Base-by-base conservation (phyloP, 2,329 filamentous ascomycete genomes). In the Aspergillus fumigatus region DNA sequence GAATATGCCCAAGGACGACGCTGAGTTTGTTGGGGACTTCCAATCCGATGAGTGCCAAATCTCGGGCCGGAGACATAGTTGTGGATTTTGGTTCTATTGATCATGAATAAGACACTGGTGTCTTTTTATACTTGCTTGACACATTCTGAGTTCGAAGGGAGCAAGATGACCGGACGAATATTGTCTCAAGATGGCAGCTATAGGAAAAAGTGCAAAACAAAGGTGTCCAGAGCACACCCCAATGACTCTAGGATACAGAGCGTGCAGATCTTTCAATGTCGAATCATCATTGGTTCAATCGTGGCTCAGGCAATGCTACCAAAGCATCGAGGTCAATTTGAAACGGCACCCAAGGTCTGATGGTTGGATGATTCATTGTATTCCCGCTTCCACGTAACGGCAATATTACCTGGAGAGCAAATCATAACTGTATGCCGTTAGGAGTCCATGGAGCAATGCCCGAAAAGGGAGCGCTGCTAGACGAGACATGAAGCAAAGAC, bases 1-100 rank as follows among this genome's bases (percentile, higher is more conserved):
- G 74, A 29, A 74, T 58, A 17, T 62, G 64, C 17, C 67, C 67
- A 11, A 74, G 55, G n/a, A 71, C 57, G 25, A 62, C 57, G 50
- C 70, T 63, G 43, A 74, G 59, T 43, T 57, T 65, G 40, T 64
- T 59, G 7, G 60, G 57, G 50, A 67, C 65, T 26, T 64, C 59
- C 32, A 52, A 19, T 48, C 60, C 58, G 48, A 35, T 3, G 40
- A 48, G 26, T 47, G 50, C 48, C n/a, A 40, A 21, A 51, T 55
- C 35, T 26, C 59, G 25, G 27, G 47, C 57, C 50, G 60, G 59
- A 32, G 57, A 56, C 63, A 65, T 65, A 26, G 49, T 57, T 26
- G 14, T 40, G 4, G 26, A 35, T 6, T 7, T 51, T 25, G 9
- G 19, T 35, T 35, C 23, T 23, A 25, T 17, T 47, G 19, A 23